Evolutionary conservation across 2,329 filamentous ascomycete genomes (phyloP), one percentile per base, ranked within the genome.

Genomic region (Diaporthe citriasiana): DNA sequence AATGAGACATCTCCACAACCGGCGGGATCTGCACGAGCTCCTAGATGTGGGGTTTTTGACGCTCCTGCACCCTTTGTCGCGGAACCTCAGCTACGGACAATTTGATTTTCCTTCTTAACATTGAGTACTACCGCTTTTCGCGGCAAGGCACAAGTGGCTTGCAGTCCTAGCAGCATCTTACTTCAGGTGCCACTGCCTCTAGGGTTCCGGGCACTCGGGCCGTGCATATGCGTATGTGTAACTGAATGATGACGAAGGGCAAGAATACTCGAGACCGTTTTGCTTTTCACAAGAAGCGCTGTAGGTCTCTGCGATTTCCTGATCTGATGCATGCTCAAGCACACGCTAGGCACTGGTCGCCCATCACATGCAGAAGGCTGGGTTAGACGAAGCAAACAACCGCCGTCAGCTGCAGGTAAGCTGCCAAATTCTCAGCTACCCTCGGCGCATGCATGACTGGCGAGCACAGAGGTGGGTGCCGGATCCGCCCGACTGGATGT

Each of bases 201-300:
- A 38, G 30, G 42, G 45, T 66, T 66, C 63, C 63, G 45, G 45
- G 45, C 63, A 50, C 51, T 66, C 63, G 63, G 63, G 45, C 63
- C 63, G 63, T 66, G 42, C 42, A 66, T 50, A 5, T 50, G 30
- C 19, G 30, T 15, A 51, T 25, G 60, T 35, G 45, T 38, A 51
- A 66, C 63, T 8, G 10, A 4, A 19, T 19, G 22, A n/a, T n/a
- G 47, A 13, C 10, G 22, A 13, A 38, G 33, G 63, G 63, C 10
- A 66, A 35, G 63, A 38, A 40, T 17, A 51, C 42, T 51, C 30
- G 45, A 66, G 45, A 38, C 12, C 22, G 1, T 13, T 38, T 45
- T 51, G 42, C 30, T 66, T 38, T n/a, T 50, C 40, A 65, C 17
- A n/a, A 45, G 22, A 22, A 25, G 17, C 7, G 22, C 22, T 12